A percentile compares a stretch with the other conserved stretches of the same genome.
phyloP scores from a whole-genome alignment of 2,329 filamentous ascomycete genomes.

The Fusarium euwallaceae region DNA sequence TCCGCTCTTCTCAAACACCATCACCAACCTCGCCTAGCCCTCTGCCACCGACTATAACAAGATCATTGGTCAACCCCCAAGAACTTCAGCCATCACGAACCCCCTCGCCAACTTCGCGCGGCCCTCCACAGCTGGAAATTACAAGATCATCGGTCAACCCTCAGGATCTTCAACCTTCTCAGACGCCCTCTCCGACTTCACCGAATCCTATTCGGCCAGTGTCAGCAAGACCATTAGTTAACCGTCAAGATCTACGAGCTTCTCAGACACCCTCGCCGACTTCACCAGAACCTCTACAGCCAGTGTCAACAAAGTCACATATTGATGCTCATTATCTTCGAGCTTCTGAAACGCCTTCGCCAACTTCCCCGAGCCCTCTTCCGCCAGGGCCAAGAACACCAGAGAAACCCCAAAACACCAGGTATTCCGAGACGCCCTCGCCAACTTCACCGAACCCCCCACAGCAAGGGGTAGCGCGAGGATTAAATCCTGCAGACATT shows the following conservation, averaged over 20 bases:
- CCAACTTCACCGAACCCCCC: not conserved
- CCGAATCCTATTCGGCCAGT: not conserved
- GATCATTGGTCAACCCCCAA: not conserved
- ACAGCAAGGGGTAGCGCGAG: not conserved
- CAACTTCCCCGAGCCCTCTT: constrained; percentile 13
- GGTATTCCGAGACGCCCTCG: not conserved
- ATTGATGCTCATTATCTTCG: not conserved
- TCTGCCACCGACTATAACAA: not conserved
- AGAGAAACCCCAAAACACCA: not conserved
- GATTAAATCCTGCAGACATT: constrained; percentile 1
- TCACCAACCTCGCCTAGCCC: not conserved
- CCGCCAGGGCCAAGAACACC: not conserved
- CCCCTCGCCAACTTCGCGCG: not conserved
- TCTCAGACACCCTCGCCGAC: constrained; percentile 6
- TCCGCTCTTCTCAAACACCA: not conserved
- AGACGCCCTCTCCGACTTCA: not conserved
- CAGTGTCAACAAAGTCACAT: not conserved
- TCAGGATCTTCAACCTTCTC: not conserved
- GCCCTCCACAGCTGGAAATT: not conserved
- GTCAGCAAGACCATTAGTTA: constrained; percentile 1
- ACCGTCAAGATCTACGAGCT: constrained; percentile 22
- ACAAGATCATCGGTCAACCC: not conserved
- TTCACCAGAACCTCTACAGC: not conserved
- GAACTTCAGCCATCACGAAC: not conserved
- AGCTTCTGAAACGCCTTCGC: constrained; percentile 25